Percentiles rank a stretch among this genome's conserved stretches.
Evolutionary conservation across 192 early-diverging fungal genomes (phyloP).

Genomic region (Coemansia sp.): DNA sequence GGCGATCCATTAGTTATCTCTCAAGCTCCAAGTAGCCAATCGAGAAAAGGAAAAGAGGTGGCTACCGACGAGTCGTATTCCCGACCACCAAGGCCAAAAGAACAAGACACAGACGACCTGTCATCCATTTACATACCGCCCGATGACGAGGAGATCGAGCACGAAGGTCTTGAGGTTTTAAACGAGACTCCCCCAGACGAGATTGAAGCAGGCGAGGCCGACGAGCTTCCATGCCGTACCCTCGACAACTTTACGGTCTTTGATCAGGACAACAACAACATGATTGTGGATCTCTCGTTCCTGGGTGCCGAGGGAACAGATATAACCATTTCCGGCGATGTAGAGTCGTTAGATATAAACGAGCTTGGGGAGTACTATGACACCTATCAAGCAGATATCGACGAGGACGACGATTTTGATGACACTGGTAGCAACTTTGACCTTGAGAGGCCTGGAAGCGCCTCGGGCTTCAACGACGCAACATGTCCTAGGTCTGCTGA

Average conservation of each 20-base stretch:
- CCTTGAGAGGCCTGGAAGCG: constrained; percentile 7
- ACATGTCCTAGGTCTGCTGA: not conserved
- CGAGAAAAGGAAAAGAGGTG: not conserved
- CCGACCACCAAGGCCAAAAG: not conserved
- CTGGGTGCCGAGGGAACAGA: constrained; percentile 50
- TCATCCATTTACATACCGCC: constrained; percentile 18
- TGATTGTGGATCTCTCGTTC: constrained; percentile 45
- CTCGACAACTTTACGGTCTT: constrained; percentile 60
- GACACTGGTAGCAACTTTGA: constrained; percentile 14
- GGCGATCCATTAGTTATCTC: not conserved
- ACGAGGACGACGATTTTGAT: constrained; percentile 33
- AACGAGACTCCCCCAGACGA: constrained; percentile 39
- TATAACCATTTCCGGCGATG: constrained; percentile 54
- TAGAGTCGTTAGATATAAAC: constrained; percentile 42
- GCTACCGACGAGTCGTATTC: not conserved
- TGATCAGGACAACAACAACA: constrained; percentile 37
- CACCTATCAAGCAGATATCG: constrained; percentile 41
- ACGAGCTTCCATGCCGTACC: constrained; percentile 52
- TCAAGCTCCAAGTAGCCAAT: not conserved
- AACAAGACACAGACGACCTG: not conserved
- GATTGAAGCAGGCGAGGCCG: constrained; percentile 13
- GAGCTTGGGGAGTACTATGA: constrained; percentile 15
- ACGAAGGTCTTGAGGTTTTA: constrained; percentile 48
- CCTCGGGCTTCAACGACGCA: constrained; percentile 3
- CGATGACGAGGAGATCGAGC: constrained; percentile 38